Evolutionary conservation across 345 rosid genomes (phyloP).

Genomic region (Passiflora organensis): DNA sequence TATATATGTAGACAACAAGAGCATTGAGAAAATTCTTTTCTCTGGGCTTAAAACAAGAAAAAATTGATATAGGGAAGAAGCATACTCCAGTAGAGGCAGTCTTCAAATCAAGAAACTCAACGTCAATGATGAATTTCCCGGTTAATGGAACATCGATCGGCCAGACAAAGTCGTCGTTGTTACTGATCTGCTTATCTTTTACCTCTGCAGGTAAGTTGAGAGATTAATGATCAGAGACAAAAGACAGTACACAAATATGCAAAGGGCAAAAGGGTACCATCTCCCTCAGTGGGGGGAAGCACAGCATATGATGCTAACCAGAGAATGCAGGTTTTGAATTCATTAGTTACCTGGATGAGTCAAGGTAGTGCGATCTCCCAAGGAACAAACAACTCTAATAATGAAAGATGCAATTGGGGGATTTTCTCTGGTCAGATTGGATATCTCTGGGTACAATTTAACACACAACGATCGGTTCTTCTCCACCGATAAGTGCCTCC

Average conservation of each 20-base stretch:
- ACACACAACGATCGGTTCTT: conserved; percentile 68
- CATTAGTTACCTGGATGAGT: conserved; percentile 33
- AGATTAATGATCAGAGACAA: too few species aligned
- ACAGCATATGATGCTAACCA: too few species aligned
- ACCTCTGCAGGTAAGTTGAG: conserved; percentile 35
- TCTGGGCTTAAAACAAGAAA: conserved; percentile 10
- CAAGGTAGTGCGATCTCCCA: conserved; percentile 42
- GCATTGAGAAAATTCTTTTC: too few species aligned
- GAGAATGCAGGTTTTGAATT: background rate
- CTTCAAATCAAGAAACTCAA: conserved; percentile 90
- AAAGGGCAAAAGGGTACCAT: too few species aligned
- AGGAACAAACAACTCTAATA: conserved; percentile 60
- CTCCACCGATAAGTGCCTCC: conserved; percentile 86
- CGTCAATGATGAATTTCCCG: conserved; percentile 77
- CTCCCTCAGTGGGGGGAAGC: too few species aligned
- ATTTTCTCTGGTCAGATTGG: conserved; percentile 64
- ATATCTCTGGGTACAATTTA: conserved; percentile 74
- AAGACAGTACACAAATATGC: too few species aligned
- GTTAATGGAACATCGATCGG: conserved; percentile 59
- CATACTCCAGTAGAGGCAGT: conserved; percentile 64
- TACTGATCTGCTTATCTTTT: conserved; percentile 63
- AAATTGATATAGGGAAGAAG: conserved; percentile 4
- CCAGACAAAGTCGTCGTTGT: conserved; percentile 76
- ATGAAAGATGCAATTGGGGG: conserved; percentile 72
- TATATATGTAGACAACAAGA: too few species aligned